Evolutionary conservation across 2,329 filamentous ascomycete genomes (phyloP).

Genomic region (Nothomitra cinnamomea): DNA sequence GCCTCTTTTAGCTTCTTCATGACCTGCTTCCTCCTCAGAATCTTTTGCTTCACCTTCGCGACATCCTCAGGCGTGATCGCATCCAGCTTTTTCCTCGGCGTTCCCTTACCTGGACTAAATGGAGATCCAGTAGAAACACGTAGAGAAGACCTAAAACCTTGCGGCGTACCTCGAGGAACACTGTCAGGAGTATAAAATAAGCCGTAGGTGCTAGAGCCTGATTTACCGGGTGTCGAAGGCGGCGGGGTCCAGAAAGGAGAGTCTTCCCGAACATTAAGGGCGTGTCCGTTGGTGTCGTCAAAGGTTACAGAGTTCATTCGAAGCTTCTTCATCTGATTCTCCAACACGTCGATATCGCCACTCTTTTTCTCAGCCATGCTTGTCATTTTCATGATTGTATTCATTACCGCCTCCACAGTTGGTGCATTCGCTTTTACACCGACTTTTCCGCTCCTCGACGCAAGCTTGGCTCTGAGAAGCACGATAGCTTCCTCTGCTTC

Average conservation of each 20-base stretch:
- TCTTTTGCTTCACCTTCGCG: conserved; percentile 19
- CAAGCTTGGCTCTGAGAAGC: conserved; percentile 62
- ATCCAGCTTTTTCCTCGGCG: conserved; percentile 20
- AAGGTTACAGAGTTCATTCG: conserved; percentile 18
- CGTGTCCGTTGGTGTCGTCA: conserved; percentile 16
- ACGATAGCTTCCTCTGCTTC: conserved; percentile 68
- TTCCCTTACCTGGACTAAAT: not conserved
- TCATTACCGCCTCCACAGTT: conserved; percentile 80
- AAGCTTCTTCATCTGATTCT: conserved; percentile 67
- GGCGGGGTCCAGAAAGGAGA: conserved; percentile 14
- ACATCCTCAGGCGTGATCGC: conserved; percentile 26
- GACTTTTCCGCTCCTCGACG: conserved; percentile 34
- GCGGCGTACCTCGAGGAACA: not conserved
- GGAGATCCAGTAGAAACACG: not conserved
- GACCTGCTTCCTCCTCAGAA: conserved; percentile 22
- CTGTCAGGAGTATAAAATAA: conserved; percentile 18
- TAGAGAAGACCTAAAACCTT: not conserved
- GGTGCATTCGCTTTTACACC: conserved; percentile 39
- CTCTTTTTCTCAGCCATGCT: conserved; percentile 81
- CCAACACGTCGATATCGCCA: conserved; percentile 77
- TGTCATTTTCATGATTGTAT: conserved; percentile 86
- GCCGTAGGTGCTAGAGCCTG: conserved; percentile 16
- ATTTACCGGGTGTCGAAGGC: conserved; percentile 2
- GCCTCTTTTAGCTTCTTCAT: conserved; percentile 21
- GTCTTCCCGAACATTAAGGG: not conserved